Percentiles rank a stretch among this genome's conserved stretches.
Evolutionary conservation across 1,139 yeast genomes (phyloP).

Genomic region (Taiozyma onychis): DNA sequence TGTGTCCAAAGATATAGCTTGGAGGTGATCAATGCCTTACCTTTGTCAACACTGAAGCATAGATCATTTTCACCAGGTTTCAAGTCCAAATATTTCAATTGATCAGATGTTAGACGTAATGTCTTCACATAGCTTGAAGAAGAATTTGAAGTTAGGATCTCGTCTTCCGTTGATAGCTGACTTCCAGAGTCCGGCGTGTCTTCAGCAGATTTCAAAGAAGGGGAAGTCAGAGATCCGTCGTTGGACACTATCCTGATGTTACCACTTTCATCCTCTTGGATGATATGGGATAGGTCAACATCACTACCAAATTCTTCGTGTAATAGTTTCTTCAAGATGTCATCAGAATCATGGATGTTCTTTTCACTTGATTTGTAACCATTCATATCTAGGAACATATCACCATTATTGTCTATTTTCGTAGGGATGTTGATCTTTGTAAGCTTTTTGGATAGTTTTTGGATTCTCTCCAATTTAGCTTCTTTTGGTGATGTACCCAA

Average conservation of each 20-base stretch:
- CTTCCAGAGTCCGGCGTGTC: slow-evolving; percentile 19
- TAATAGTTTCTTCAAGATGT: slow-evolving; percentile 64
- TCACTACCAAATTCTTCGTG: slow-evolving; percentile 63
- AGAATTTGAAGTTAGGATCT: slow-evolving; percentile 10
- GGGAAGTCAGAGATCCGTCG: slow-evolving; percentile 21
- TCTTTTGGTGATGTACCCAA: slow-evolving; percentile 26
- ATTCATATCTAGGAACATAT: slow-evolving; percentile 86
- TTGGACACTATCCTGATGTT: slow-evolving; percentile 57
- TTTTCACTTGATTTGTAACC: slow-evolving; percentile 89
- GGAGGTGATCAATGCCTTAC: slow-evolving; percentile 71
- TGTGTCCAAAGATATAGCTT: slow-evolving; percentile 81
- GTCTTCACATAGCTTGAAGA: slow-evolving; percentile 65
- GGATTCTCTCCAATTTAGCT: slow-evolving; percentile 57
- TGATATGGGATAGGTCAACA: slow-evolving; percentile 41
- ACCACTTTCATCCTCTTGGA: slow-evolving; percentile 65
- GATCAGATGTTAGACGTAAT: slow-evolving; percentile 85
- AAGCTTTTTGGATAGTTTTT: slow-evolving; percentile 61
- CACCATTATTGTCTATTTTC: slow-evolving; percentile 85
- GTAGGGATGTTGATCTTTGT: slow-evolving; percentile 78
- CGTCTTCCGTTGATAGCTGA: slow-evolving; percentile 14
- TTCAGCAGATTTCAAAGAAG: slow-evolving; percentile 5
- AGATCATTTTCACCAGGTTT: slow-evolving; percentile 76
- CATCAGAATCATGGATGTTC: slow-evolving; percentile 64
- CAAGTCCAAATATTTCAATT: slow-evolving; percentile 66
- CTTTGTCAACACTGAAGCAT: slow-evolving; percentile 73